Evolutionary conservation across 257 asterid species (phyloP).

Genomic region (Capsicum pubescens): DNA sequence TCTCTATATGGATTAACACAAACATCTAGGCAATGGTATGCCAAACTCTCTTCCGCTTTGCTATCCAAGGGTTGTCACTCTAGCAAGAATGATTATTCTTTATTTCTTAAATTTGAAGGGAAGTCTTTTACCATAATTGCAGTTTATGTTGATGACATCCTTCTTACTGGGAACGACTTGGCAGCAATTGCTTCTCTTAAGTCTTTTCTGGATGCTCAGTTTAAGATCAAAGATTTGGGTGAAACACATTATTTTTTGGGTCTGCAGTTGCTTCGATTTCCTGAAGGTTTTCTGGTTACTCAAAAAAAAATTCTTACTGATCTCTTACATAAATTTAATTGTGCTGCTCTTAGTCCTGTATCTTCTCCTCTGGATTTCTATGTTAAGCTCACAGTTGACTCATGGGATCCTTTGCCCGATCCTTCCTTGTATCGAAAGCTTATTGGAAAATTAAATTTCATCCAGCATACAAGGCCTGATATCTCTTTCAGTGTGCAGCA

Average conservation of each 20-base stretch:
- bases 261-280: neutral
- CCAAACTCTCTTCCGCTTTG: neutral
- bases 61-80: neutral
- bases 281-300: neutral
- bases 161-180: neutral
- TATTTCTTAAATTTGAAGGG: neutral
- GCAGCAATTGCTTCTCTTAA: neutral
- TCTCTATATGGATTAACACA: neutral
- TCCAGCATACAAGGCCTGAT: neutral
- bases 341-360: neutral
- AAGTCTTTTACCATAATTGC: neutral
- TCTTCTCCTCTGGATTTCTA: neutral
- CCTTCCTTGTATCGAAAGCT: neutral
- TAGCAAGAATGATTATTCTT: neutral
- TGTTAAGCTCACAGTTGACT: neutral
- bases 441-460: neutral
- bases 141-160: neutral
- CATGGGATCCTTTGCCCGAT: neutral
- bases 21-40: neutral
- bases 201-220: neutral
- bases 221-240: neutral
- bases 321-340: neutral
- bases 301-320: neutral
- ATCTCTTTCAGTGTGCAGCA: neutral
- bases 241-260: neutral